Evolutionary conservation across 2,329 filamentous ascomycete species (phyloP).

Genomic region (Cladosporium sp.): DNA sequence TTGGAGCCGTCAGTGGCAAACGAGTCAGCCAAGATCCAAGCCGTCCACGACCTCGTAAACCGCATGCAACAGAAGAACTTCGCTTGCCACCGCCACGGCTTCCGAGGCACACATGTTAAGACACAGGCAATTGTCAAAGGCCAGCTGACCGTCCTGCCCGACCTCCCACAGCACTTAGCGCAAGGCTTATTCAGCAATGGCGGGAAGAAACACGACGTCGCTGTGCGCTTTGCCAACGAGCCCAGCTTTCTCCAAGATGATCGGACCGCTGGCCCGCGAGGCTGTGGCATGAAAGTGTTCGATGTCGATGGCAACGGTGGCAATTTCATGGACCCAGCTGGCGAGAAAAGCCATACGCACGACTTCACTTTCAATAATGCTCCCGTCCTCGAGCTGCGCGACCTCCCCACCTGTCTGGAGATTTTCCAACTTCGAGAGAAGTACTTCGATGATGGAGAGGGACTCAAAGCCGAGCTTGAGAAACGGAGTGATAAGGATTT

Average conservation of each 20-base stretch:
- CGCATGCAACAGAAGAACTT: constrained; percentile 20
- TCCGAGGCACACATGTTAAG: constrained; percentile 21
- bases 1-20: constrained; percentile 13
- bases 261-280: constrained; percentile 19
- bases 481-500: constrained; percentile 30
- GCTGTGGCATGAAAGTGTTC: constrained; percentile 23
- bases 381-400: constrained; percentile 29
- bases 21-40: constrained; percentile 16
- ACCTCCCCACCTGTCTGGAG: constrained; percentile 31
- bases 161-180: constrained; percentile 21
- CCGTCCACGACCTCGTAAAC: constrained; percentile 15
- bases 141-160: constrained; percentile 18
- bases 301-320: constrained; percentile 17
- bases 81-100: constrained; percentile 18
- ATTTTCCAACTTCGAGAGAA: constrained; percentile 30
- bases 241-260: constrained; percentile 19
- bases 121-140: constrained; percentile 23
- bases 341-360: constrained; percentile 18
- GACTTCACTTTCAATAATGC: constrained; percentile 34
- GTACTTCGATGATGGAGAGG: constrained; percentile 25
- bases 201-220: constrained; percentile 15
- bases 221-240: constrained; percentile 19
- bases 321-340: constrained; percentile 15
- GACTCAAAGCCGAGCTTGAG: constrained; percentile 21
- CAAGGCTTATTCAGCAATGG: constrained; percentile 30